Evolutionary conservation across 805 yeast species (phyloP).

Genomic region (Dipodascopsis uninucleata): DNA sequence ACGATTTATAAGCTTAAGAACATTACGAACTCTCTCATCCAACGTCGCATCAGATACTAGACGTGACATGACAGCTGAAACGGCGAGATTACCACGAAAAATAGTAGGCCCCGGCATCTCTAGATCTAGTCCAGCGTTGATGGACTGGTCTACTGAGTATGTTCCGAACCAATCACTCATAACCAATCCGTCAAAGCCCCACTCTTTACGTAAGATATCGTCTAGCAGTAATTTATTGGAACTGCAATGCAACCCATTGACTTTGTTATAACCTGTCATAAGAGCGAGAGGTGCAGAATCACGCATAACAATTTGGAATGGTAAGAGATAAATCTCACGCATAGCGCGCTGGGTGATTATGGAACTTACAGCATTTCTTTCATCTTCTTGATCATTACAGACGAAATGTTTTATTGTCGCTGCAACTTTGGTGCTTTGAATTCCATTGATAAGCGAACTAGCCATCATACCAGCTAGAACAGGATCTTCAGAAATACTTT

Average conservation of each 20-base stretch:
- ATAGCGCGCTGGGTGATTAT: slow-evolving; percentile 56
- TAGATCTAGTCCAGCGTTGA: slow-evolving; percentile 56
- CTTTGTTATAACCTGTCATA: slow-evolving; percentile 62
- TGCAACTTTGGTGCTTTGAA: slow-evolving; percentile 48
- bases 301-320: slow-evolving; percentile 57
- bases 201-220: slow-evolving; percentile 51
- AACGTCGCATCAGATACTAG: slow-evolving; percentile 40
- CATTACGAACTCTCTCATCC: slow-evolving; percentile 44
- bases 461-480: slow-evolving; percentile 46
- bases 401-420: slow-evolving; percentile 63
- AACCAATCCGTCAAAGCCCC: slow-evolving; percentile 53
- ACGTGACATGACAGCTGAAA: slow-evolving; percentile 43
- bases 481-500: slow-evolving; percentile 62
- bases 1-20: slow-evolving; percentile 46
- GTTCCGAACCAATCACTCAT: slow-evolving; percentile 68
- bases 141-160: slow-evolving; percentile 45
- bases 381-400: slow-evolving; percentile 60
- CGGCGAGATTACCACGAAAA: slow-evolving; percentile 42
- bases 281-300: slow-evolving; percentile 51
- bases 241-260: slow-evolving; percentile 58
- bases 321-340: slow-evolving; percentile 60
- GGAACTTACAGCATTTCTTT: slow-evolving; percentile 48
- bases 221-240: slow-evolving; percentile 45
- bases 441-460: slow-evolving; percentile 50
- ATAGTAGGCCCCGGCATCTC: slow-evolving; percentile 66